Conservation (phyloP, 352 stramenopile species). For the Albugo laibachii region DNA sequence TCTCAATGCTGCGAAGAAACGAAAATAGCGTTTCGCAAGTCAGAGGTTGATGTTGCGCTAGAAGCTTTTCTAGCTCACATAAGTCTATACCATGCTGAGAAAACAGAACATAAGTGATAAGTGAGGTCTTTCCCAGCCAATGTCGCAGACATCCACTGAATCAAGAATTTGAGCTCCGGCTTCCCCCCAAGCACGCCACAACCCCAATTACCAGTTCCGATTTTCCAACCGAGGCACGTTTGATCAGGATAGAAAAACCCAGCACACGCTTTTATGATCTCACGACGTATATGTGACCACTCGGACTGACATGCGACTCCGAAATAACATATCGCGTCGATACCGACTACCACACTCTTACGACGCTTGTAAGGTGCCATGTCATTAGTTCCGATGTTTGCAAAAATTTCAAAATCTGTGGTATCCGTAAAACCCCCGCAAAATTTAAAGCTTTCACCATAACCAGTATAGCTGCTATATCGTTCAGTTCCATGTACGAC, state of each 20-base stretch:
- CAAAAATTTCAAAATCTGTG: constrained; percentile 3
- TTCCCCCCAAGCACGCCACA: constrained; percentile 60
- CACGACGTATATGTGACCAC: constrained; percentile 22
- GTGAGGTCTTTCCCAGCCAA: constrained; percentile 21
- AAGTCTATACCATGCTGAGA: too few species aligned
- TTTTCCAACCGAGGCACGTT: constrained; percentile 13
- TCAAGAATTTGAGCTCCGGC: constrained; percentile 55
- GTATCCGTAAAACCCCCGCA: constrained; percentile 19
- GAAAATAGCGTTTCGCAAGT: too few species aligned
- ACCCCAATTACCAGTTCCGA: constrained; percentile 68
- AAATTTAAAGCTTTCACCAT: constrained; percentile 35
- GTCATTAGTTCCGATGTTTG: background rate
- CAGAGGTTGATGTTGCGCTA: too few species aligned
- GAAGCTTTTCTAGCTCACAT: too few species aligned
- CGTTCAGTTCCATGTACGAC: constrained; percentile 42
- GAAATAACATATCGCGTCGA: constrained; percentile 46
- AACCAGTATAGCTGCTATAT: constrained; percentile 33
- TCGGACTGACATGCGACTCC: constrained; percentile 24
- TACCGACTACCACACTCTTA: constrained; percentile 43
- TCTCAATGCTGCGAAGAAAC: background rate
- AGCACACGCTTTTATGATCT: constrained; percentile 44
- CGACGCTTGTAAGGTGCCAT: constrained; percentile 7
- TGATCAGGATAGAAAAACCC: constrained; percentile 29
- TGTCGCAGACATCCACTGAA: constrained; percentile 65
- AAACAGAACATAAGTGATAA: constrained; percentile 13